These are phyloP conservation scores for Dictyostelium purpureum DNA, from an alignment of 78 protist genomes.

Conservation along the genomic window DNA sequence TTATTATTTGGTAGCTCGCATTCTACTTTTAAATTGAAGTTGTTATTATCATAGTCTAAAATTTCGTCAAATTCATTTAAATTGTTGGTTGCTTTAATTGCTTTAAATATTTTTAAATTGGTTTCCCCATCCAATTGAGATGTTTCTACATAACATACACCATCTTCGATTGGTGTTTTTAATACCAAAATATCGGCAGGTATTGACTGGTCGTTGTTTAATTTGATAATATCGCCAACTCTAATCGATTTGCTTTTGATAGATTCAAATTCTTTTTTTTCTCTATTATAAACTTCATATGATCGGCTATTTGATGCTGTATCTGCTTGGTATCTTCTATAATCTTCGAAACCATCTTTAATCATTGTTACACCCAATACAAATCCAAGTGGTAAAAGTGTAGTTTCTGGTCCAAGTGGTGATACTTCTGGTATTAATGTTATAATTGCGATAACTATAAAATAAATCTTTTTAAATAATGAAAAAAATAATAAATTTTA, in stretches of 20 bases:
- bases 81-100: conserved; percentile 10
- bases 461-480: conserved; percentile 69
- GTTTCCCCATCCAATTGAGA: conserved; percentile 57
- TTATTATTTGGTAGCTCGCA: conserved; percentile 28
- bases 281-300: neutral
- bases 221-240: conserved; percentile 63
- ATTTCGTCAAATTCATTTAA: neutral
- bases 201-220: conserved; percentile 4
- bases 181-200: conserved; percentile 72
- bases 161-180: conserved; percentile 1
- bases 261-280: neutral
- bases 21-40: neutral
- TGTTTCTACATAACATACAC: conserved; percentile 73
- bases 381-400: conserved; percentile 79
- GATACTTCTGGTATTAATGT: conserved; percentile 70
- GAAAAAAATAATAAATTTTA: neutral
- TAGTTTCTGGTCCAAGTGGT: conserved; percentile 68
- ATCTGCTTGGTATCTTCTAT: conserved; percentile 22
- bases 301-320: neutral
- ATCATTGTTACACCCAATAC: conserved; percentile 74
- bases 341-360: conserved; percentile 83
- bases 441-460: conserved; percentile 74
- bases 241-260: conserved; percentile 7
- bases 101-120: conserved; percentile 21
- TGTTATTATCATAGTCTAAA: no score